Conservation (phyloP, 2,329 filamentous ascomycete species). For the Orbilia blumenaviensis region DNA sequence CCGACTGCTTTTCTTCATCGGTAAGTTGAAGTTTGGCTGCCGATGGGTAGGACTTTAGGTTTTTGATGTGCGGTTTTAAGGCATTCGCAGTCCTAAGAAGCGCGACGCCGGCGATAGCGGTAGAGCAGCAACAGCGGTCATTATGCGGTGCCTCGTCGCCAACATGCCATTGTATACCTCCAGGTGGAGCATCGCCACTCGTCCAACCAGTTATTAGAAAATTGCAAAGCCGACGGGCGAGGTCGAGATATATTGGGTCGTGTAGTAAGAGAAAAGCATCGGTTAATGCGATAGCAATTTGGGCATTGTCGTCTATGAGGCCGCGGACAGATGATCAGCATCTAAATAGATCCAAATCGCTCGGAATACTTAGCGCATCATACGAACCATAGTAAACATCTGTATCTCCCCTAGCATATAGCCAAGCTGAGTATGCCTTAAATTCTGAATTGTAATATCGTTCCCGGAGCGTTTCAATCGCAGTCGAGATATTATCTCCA, state of each 20-base stretch:
- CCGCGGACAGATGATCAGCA: not conserved
- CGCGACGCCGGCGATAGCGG: conserved; percentile 35
- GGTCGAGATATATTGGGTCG: conserved; percentile 43
- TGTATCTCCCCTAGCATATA: conserved; percentile 36
- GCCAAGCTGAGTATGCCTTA: conserved; percentile 49
- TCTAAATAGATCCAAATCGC: not conserved
- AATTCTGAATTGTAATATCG: conserved; percentile 45
- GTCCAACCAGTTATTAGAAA: conserved; percentile 45
- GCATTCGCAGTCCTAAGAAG: conserved; percentile 22
- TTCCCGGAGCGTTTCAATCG: conserved; percentile 47
- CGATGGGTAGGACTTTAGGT: conserved; percentile 4
- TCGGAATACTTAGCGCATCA: not conserved
- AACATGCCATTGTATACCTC: conserved; percentile 51
- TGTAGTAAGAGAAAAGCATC: conserved; percentile 30
- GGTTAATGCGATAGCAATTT: conserved; percentile 40
- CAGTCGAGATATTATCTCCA: conserved; percentile 35
- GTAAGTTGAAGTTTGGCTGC: conserved; percentile 39
- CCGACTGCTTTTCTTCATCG: conserved; percentile 48
- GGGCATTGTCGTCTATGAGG: conserved; percentile 41
- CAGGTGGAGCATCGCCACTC: conserved; percentile 24
- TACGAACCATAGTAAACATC: conserved; percentile 48
- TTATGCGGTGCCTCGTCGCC: conserved; percentile 42
- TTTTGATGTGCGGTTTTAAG: conserved; percentile 42
- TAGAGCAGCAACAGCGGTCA: conserved; percentile 48
- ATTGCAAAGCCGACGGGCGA: conserved; percentile 40